Conservation (phyloP, 1,139 yeast species). For the Geotrichum reessii region DNA sequence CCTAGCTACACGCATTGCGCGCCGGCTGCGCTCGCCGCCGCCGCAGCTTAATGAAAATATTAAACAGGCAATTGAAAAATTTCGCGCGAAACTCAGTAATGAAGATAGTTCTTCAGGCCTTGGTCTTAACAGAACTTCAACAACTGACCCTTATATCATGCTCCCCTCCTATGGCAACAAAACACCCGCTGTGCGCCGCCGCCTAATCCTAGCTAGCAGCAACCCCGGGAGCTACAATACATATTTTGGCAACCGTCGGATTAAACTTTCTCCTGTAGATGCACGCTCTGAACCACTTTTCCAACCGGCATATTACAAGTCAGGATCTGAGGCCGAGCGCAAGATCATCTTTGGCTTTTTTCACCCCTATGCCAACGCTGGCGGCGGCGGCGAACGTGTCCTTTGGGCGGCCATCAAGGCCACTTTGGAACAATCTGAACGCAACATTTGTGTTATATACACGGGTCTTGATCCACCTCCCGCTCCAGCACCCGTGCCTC, state of each 20-base stretch:
- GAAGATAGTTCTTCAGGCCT: not conserved
- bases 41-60: slow-evolving; percentile 1
- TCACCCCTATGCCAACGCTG: slow-evolving; percentile 94
- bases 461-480: slow-evolving; percentile 49
- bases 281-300: slow-evolving; percentile 5
- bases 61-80: slow-evolving; percentile 8
- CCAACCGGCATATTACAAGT: slow-evolving; percentile 5
- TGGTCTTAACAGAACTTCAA: not conserved
- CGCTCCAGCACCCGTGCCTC: slow-evolving; percentile 5
- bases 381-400: slow-evolving; percentile 98
- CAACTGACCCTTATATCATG: slow-evolving; percentile 5
- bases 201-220: slow-evolving; percentile 47
- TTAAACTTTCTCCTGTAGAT: slow-evolving; percentile 13
- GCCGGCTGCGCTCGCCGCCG: slow-evolving; percentile 32
- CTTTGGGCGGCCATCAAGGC: slow-evolving; percentile 88
- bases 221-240: slow-evolving; percentile 46
- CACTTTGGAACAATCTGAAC: slow-evolving; percentile 49
- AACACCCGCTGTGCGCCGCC: slow-evolving; percentile 44
- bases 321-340: slow-evolving; percentile 29
- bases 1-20: slow-evolving; percentile 9
- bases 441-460: slow-evolving; percentile 65
- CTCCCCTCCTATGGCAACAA: slow-evolving; percentile 27
- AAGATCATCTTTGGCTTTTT: slow-evolving; percentile 68
- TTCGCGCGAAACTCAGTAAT: not conserved
- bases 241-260: slow-evolving; percentile 15